A percentile compares a stretch with the other conserved stretches of the same genome.
phyloP scores from a whole-genome alignment of 2,329 filamentous ascomycete genomes.

The Geoglossum cookeanum region DNA sequence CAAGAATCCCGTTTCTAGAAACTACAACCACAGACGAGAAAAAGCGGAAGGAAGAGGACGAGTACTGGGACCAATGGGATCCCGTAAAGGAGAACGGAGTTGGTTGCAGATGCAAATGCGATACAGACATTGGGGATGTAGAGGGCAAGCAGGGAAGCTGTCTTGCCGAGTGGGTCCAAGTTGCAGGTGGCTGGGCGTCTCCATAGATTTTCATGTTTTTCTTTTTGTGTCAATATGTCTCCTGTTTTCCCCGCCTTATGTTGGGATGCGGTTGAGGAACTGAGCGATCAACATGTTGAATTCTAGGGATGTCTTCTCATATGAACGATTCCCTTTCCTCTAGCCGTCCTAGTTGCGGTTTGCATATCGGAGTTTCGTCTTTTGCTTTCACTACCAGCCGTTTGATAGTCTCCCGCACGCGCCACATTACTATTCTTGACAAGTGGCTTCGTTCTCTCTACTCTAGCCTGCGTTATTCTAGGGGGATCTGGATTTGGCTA shows the following conservation, averaged over 20 bases:
- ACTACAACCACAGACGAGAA: conserved; percentile 64
- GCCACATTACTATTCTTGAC: neutral
- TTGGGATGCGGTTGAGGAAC: conserved; percentile 2
- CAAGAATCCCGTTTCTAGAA: conserved; percentile 63
- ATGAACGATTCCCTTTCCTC: neutral
- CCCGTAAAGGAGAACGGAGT: conserved; percentile 86
- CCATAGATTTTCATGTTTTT: conserved; percentile 20
- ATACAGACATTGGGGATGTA: conserved; percentile 93
- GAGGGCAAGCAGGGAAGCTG: conserved; percentile 96
- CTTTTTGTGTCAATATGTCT: conserved; percentile 1
- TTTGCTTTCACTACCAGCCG: neutral
- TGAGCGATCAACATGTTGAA: conserved; percentile 1
- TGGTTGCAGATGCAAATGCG: conserved; percentile 87
- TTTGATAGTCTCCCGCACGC: neutral
- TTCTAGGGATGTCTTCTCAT: neutral
- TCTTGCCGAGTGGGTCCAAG: conserved; percentile 88
- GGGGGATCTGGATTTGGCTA: neutral
- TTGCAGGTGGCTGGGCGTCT: conserved; percentile 78
- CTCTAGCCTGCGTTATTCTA: neutral
- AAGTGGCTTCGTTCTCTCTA: neutral
- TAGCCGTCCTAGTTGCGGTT: neutral
- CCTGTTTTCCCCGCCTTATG: neutral
- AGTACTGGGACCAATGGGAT: conserved; percentile 87
- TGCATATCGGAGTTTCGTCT: conserved; percentile 3
- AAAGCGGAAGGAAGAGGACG: conserved; percentile 75